Conservation (phyloP, 2,329 filamentous ascomycete species). For the Verticillium klebahnii region DNA sequence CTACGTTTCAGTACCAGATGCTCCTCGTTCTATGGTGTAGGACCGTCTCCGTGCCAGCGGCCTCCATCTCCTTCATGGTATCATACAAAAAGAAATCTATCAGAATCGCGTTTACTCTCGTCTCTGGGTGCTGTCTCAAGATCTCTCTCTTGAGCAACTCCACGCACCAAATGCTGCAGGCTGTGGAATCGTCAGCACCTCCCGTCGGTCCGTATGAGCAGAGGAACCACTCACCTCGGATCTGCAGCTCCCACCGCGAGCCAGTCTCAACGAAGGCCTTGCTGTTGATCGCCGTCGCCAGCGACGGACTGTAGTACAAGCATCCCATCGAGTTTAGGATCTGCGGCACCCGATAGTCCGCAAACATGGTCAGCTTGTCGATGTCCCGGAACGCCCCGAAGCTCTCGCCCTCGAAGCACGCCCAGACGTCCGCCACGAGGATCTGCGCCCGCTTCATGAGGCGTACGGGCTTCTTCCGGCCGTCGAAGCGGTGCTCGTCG, state of each 20-base stretch:
- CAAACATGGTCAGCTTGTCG: conserved; percentile 96
- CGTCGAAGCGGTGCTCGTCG: conserved; percentile 73
- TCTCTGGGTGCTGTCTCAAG: conserved; percentile 62
- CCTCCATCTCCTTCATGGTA: conserved; percentile 81
- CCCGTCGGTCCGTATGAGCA: neutral
- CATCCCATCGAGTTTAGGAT: conserved; percentile 82
- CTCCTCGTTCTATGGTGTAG: conserved; percentile 88
- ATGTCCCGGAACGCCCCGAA: conserved; percentile 86
- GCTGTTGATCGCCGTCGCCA: conserved; percentile 66
- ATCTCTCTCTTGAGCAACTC: conserved; percentile 86
- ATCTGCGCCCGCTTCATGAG: conserved; percentile 95
- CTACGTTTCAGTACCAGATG: conserved; percentile 74
- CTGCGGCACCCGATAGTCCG: conserved; percentile 95
- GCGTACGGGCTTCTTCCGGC: conserved; percentile 63
- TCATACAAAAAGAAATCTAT: conserved; percentile 99
- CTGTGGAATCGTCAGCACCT: conserved; percentile 29
- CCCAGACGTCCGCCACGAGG: conserved; percentile 93
- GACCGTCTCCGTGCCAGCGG: conserved; percentile 52
- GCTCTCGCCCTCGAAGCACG: conserved; percentile 77
- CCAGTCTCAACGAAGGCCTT: conserved; percentile 65
- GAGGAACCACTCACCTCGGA: conserved; percentile 58
- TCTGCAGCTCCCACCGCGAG: conserved; percentile 75
- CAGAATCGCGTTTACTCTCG: conserved; percentile 77
- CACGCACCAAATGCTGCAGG: conserved; percentile 94
- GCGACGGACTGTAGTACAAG: conserved; percentile 74